phyloP scores from a whole-genome alignment of 352 stramenopile genomes.

The Pythium oligandrum region DNA sequence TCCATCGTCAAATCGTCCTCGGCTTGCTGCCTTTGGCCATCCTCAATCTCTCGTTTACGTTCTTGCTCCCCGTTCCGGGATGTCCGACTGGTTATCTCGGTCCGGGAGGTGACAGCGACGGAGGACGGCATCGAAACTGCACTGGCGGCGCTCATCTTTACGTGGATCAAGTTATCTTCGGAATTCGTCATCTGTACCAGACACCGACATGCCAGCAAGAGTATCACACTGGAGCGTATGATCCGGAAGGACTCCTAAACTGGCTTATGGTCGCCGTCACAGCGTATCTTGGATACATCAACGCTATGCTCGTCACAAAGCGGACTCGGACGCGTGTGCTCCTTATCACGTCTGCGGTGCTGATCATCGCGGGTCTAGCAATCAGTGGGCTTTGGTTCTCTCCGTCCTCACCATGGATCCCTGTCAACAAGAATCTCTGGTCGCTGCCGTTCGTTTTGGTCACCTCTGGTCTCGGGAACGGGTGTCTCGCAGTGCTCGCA shows the following conservation, averaged over 20 bases:
- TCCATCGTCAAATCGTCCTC: slow-evolving; percentile 20
- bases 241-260: slow-evolving; percentile 78
- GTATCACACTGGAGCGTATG: slow-evolving; percentile 60
- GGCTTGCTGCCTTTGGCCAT: slow-evolving; percentile 32
- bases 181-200: slow-evolving; percentile 52
- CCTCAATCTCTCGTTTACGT: slow-evolving; percentile 49
- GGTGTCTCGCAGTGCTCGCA: no score
- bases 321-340: background rate
- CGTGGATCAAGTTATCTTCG: slow-evolving; percentile 63
- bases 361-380: background rate
- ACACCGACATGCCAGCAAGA: slow-evolving; percentile 46
- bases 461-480: slow-evolving; percentile 23
- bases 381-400: slow-evolving; percentile 11
- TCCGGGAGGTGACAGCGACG: slow-evolving; percentile 48
- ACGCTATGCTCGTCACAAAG: slow-evolving; percentile 25
- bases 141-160: slow-evolving; percentile 75
- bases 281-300: slow-evolving; percentile 60
- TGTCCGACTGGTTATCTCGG: slow-evolving; percentile 76
- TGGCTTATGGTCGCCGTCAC: slow-evolving; percentile 63
- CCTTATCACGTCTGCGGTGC: background rate
- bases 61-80: slow-evolving; percentile 46
- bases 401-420: slow-evolving; percentile 28
- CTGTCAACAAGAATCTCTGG: slow-evolving; percentile 87
- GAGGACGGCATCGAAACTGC: slow-evolving; percentile 44
- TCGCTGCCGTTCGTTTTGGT: slow-evolving; percentile 63